These are phyloP conservation scores for Boletus vermiculosoides DNA, from an alignment of 768 basidiomycete genomes.

Conservation along the genomic window DNA sequence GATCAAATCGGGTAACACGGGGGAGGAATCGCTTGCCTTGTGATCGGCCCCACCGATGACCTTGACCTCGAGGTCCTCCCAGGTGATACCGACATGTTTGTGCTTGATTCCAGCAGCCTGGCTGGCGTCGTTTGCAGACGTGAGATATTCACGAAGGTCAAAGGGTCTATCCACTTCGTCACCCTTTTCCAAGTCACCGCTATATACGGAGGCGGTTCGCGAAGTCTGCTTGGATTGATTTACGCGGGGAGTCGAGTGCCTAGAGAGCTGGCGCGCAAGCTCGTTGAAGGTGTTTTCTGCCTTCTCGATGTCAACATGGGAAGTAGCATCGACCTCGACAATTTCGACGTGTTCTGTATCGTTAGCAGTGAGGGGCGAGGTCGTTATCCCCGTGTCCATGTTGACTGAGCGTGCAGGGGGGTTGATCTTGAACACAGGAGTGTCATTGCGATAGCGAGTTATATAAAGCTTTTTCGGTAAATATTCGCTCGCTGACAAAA, in stretches of 20 bases:
- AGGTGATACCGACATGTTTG: constrained; percentile 74
- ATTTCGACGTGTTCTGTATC: constrained; percentile 18
- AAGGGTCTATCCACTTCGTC: constrained; percentile 40
- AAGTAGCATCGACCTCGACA: constrained; percentile 20
- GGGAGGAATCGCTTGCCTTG: constrained; percentile 43
- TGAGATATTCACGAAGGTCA: constrained; percentile 66
- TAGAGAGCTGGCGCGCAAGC: constrained; percentile 43
- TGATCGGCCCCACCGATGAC: constrained; percentile 53
- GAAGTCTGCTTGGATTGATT: constrained; percentile 21
- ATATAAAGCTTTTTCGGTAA: constrained; percentile 11
- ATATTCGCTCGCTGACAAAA: constrained; percentile 17
- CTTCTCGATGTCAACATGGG: constrained; percentile 47
- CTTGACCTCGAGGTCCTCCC: constrained; percentile 66
- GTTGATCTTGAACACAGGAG: background rate
- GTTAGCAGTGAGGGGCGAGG: background rate
- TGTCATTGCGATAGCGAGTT: background rate
- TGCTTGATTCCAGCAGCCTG: constrained; percentile 65
- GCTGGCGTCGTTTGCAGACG: constrained; percentile 63
- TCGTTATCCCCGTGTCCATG: constrained; percentile 9
- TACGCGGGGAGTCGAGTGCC: constrained; percentile 1
- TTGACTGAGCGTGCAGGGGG: background rate
- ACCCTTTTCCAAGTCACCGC: constrained; percentile 43
- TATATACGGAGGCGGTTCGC: constrained; percentile 25
- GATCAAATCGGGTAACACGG: background rate
- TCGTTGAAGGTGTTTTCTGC: constrained; percentile 56